phyloP scores from a whole-genome alignment of 2,329 filamentous ascomycete species.

The Neonectria magnoliae region DNA sequence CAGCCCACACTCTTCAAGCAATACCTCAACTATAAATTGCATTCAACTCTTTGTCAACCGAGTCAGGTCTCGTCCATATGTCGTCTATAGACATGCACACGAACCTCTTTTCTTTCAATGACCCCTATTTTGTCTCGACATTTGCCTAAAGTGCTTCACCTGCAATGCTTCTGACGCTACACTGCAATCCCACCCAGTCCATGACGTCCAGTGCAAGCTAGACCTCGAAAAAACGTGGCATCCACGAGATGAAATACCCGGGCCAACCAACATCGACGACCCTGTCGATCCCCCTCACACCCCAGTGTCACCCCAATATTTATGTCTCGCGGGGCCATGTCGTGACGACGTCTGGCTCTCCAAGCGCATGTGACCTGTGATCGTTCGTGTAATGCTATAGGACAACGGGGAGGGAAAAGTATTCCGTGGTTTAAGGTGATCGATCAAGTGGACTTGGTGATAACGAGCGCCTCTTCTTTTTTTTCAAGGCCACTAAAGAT shows the following conservation, averaged over 20 bases:
- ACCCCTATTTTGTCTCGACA: background rate
- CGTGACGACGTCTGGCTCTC: background rate
- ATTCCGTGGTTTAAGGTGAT: background rate
- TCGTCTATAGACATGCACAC: background rate
- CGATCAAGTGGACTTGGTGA: background rate
- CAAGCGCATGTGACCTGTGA: background rate
- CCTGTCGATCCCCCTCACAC: conserved; percentile 24
- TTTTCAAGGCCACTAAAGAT: background rate
- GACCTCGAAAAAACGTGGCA: conserved; percentile 8
- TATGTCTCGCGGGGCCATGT: background rate
- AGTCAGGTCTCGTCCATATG: background rate
- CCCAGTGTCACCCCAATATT: conserved; percentile 6
- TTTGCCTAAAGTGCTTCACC: conserved; percentile 16
- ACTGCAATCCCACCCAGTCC: conserved; percentile 9
- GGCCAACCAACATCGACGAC: conserved; percentile 17
- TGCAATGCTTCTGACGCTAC: background rate
- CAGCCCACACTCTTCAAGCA: background rate
- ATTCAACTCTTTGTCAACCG: background rate
- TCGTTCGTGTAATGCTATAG: background rate
- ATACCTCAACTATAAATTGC: background rate
- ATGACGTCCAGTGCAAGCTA: conserved; percentile 11
- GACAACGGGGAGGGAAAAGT: background rate
- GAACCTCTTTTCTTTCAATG: background rate
- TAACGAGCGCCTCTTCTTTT: background rate
- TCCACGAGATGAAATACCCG: conserved; percentile 15